Conservation (phyloP, 441 rosid genomes). For the Corymbia citriodora region DNA sequence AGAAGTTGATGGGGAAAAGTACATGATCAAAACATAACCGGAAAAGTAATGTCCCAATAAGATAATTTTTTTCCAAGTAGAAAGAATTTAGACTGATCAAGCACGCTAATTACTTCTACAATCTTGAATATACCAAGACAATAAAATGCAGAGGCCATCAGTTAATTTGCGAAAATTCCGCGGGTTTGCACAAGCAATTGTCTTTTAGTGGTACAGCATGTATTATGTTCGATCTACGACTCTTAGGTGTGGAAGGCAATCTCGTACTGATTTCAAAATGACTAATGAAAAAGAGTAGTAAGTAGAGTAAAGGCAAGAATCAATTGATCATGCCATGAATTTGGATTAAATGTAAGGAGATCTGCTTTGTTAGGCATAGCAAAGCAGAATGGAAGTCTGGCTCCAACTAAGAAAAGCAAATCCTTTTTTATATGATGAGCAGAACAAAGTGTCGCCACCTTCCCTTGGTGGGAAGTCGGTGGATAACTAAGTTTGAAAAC, state of each 20-base stretch:
- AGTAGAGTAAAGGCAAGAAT: not conserved
- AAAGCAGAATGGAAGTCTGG: not conserved
- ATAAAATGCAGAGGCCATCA: not conserved
- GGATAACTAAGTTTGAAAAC: too few relatives aligned
- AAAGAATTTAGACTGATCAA: too few relatives aligned
- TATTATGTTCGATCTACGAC: not conserved
- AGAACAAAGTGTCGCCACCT: too few relatives aligned
- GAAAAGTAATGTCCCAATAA: too few relatives aligned
- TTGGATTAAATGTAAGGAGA: not conserved
- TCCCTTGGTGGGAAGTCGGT: too few relatives aligned
- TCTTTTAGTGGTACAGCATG: not conserved
- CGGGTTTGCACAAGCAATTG: not conserved
- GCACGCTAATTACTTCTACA: not conserved
- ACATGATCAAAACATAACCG: too few relatives aligned
- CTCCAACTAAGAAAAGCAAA: not conserved
- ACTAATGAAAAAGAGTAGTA: not conserved
- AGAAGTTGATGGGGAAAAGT: too few relatives aligned
- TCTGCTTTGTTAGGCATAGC: not conserved
- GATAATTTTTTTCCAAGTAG: too few relatives aligned
- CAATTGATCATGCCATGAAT: not conserved
- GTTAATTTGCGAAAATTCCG: not conserved
- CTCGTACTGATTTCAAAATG: not conserved
- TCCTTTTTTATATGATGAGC: too few relatives aligned
- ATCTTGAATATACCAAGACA: not conserved
- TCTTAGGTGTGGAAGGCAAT: not conserved